Percentiles rank a stretch among this genome's conserved stretches.
These are phyloP conservation scores for Capronia americana DNA, from an alignment of 2,329 filamentous ascomycete genomes.

Conservation along the genomic window DNA sequence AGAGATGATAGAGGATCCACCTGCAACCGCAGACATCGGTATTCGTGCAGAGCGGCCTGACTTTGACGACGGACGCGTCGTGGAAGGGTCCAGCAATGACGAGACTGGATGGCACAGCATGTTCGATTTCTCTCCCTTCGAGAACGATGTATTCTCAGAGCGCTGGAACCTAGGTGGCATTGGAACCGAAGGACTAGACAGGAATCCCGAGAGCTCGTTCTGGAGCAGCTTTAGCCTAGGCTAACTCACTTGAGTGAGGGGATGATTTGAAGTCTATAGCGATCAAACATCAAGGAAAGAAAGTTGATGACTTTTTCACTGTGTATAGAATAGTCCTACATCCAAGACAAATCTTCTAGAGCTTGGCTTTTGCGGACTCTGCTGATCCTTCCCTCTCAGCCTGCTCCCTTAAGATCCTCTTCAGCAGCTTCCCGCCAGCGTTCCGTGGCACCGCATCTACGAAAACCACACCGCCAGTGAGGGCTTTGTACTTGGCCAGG, in stretches of 20 bases:
- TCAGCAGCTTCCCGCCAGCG: constrained; percentile 57
- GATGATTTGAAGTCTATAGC: no score
- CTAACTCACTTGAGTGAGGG: no score
- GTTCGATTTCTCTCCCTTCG: not conserved
- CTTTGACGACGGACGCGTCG: not conserved
- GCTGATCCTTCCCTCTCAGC: constrained; percentile 39
- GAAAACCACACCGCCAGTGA: constrained; percentile 56
- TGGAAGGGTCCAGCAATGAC: not conserved
- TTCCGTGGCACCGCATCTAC: constrained; percentile 57
- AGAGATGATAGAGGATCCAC: not conserved
- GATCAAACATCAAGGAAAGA: no score
- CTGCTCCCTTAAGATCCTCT: constrained; percentile 35
- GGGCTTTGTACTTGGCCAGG: constrained; percentile 56
- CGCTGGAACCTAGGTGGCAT: no score
- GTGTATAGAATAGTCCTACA: no score
- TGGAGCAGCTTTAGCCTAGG: no score
- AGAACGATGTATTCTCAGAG: not conserved
- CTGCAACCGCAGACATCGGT: not conserved
- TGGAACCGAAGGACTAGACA: no score
- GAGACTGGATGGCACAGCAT: not conserved
- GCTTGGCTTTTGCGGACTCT: no score
- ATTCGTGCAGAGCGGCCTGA: not conserved
- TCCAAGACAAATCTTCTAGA: no score
- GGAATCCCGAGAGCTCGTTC: no score
- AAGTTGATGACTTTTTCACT: no score